Base-by-base conservation (phyloP, 2,329 filamentous ascomycete species). In the Myotisia sp. region DNA sequence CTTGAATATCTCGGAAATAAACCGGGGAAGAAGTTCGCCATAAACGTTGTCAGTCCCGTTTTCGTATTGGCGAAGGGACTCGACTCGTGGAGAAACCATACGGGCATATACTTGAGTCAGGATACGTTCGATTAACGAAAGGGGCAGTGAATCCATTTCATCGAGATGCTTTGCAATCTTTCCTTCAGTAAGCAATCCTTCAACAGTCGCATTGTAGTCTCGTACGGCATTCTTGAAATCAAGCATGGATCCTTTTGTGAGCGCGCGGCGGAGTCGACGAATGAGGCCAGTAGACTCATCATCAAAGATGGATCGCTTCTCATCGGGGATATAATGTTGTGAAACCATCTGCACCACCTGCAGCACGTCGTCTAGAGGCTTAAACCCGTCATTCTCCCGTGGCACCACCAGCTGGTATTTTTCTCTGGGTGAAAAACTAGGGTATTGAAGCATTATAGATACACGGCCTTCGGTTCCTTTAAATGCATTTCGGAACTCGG, bases 11-110 rank as follows among this genome's bases (percentile, higher is more conserved):
- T 77, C 74, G 42, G 79, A 80, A 43, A 90, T 72, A 51, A 98
- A 92, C 2, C 77, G 76, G 13, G 85, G 79, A 19, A 90, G 67
- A 17, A 98, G 71, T 56, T 98, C 90, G 51, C 90, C 90, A 52
- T 98, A 98, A 24, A 92, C 82, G 47, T 92, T 87, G 56, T 92
- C 84, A 44, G 81, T 83, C 46, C 86, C 87, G 51, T 85, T 84
- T 50, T 90, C 74, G 54, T 95, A 94, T 47, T 81, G 77, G 38
- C 76, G 74, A 8, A 95, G 71, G 6, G 78, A 72, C 42, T 92
- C 82, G 16, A 93, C 84, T 40, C 80, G 75, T 4, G 84, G 86
- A 2, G 86, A 90, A 5, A 98, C 90, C 4, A 84, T 92, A 33
- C 90, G 82, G 48, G 86, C 76, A 59, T 94, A 95, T 14, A 84